Conservation (phyloP, 352 stramenopile genomes). For the Phytophthora brassicae region DNA sequence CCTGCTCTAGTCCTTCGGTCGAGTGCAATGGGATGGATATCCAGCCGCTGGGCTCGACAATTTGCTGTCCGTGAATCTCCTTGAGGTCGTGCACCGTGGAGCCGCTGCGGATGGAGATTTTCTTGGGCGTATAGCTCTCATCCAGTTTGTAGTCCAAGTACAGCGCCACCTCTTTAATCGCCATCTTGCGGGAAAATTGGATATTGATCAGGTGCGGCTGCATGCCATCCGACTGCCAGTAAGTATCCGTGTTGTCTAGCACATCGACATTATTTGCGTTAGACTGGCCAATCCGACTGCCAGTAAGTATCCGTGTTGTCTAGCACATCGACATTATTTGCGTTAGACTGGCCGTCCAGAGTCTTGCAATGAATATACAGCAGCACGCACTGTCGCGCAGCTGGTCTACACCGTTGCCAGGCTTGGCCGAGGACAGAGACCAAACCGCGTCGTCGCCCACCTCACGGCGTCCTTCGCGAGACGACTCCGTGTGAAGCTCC, state of each 20-base stretch:
- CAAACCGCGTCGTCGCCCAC: constrained; percentile 92
- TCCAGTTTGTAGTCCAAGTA: constrained; percentile 98
- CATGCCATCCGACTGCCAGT: constrained; percentile 95
- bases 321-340: constrained; percentile 17
- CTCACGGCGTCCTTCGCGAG: constrained; percentile 47
- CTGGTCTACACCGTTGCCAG: constrained; percentile 97
- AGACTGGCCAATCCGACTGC: constrained; percentile 72
- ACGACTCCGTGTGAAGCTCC: not conserved
- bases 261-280: not conserved
- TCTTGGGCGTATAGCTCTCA: constrained; percentile 98
- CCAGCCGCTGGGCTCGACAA: constrained; percentile 95
- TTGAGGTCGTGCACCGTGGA: constrained; percentile 96
- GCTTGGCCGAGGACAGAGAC: constrained; percentile 96
- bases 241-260: constrained; percentile 94
- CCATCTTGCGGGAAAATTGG: constrained; percentile 95
- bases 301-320: constrained; percentile 97
- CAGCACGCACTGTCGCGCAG: constrained; percentile 88
- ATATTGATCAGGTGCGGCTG: constrained; percentile 98
- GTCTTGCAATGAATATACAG: not conserved
- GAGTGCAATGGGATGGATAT: constrained; percentile 87
- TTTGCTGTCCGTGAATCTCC: constrained; percentile 90
- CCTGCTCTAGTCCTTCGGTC: constrained; percentile 51
- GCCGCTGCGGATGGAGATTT: constrained; percentile 91
- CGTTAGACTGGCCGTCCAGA: constrained; percentile 1
- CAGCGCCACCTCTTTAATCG: constrained; percentile 93